Percentiles rank a stretch among this genome's conserved stretches.
Evolutionary conservation across 2,329 filamentous ascomycete species (phyloP).

Genomic region (Davidsoniella virescens): DNA sequence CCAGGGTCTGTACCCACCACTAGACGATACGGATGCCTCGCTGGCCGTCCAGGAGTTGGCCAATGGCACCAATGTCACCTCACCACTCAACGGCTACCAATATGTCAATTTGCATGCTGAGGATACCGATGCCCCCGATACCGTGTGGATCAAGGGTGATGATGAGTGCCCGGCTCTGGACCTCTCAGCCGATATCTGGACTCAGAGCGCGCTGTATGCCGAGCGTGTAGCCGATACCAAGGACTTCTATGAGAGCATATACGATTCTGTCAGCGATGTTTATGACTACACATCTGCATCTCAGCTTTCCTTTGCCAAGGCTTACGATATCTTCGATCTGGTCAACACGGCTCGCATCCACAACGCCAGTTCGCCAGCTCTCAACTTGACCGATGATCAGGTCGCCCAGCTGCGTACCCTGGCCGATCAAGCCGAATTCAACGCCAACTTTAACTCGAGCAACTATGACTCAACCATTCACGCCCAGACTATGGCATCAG

Average conservation of each 20-base stretch:
- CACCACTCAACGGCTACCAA: conserved; percentile 21
- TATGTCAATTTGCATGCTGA: conserved; percentile 20
- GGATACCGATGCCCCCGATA: conserved; percentile 20
- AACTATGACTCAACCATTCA: conserved; percentile 19
- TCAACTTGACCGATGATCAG: conserved; percentile 20
- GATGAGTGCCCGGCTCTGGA: conserved; percentile 20
- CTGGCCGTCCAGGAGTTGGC: conserved; percentile 19
- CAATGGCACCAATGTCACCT: conserved; percentile 19
- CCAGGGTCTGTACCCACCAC: conserved; percentile 22
- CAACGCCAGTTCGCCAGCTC: conserved; percentile 18
- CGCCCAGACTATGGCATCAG: conserved; percentile 20
- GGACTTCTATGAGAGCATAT: conserved; percentile 20
- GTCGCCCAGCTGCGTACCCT: conserved; percentile 20
- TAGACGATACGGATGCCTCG: conserved; percentile 17
- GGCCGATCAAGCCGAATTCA: conserved; percentile 21
- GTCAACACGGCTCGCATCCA: conserved; percentile 23
- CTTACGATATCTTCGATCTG: conserved; percentile 23
- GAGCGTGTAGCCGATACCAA: conserved; percentile 17
- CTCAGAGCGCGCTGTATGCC: conserved; percentile 17
- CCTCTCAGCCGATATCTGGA: conserved; percentile 17
- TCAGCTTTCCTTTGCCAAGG: conserved; percentile 22
- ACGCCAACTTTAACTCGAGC: conserved; percentile 19
- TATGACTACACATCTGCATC: conserved; percentile 19
- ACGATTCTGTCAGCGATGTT: conserved; percentile 18
- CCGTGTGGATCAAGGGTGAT: conserved; percentile 24